Evolutionary conservation across 2,329 filamentous ascomycete genomes (phyloP), one percentile per base, ranked within the genome.

Genomic region (Ophiostoma ulmi): DNA sequence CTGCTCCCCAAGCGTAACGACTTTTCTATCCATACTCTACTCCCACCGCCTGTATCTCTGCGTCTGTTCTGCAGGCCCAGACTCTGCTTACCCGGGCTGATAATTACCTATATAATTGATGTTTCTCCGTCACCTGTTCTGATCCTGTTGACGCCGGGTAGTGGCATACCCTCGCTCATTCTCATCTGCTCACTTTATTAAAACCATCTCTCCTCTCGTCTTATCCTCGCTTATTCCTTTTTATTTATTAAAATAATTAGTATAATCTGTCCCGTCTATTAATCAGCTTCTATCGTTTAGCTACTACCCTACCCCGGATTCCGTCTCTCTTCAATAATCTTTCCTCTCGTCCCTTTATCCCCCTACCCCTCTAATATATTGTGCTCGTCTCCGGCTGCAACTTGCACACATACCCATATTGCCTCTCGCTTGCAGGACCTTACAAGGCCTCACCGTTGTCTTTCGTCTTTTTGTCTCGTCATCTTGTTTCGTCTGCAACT

Each of bases 111-210:
- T 63, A 22, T 69, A 63, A 13, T n/a, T 14, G n/a, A 8, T 35
- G 58, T 26, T 5, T 63, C 58, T 63, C 58, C 58, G 26, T 63
- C 58, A 31, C 58, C 7, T 35, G 8, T 17, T 20, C 26, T 26
- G 20, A 39, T 65, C 63, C 8, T 65, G 63, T 65, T 65, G 58
- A 63, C 58, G 35, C 22, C 58, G 58, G 58, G 58, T 36, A 63
- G 58, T 63, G 58, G 58, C 58, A 63, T 63, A 35, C 58, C 14
- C 58, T 36, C 58, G 26, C 26, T 35, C 58, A 35, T 17, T 14
- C 58, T 3, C 17, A 11, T 63, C 22, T 20, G 26, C 6, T 63
- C 2, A 2, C 13, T 35, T 35, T 20, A 17, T 35, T 4, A 55
- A 31, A 31, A 3, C 26, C n/a, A 55, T 55, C n/a, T 22, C 52